Evolutionary conservation across 2,329 filamentous ascomycete genomes (phyloP), one percentile per base, ranked within the genome.

Genomic region (Karstenula rhodostoma): DNA sequence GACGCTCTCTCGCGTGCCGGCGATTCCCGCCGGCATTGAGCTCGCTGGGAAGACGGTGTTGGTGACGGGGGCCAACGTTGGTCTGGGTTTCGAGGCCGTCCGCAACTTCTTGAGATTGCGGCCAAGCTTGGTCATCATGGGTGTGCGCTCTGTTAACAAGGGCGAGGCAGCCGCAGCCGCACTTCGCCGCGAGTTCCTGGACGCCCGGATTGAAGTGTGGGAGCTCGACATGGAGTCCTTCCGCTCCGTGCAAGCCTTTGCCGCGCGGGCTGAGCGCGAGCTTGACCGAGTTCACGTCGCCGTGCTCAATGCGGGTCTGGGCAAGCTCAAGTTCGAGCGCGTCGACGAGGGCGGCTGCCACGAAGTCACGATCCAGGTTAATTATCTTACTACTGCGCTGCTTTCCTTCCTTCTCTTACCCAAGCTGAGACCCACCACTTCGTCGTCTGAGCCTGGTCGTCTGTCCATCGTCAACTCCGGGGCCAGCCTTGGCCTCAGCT

Each of bases 371-470:
- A 63, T 88, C 15, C 85, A 88, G 68, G 82, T 87, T 57, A 87
- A 88, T 67, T 78, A 82, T 3, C 73, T 88, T 7, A 84, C 84
- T 1, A 88, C 85, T 0, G 77, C 80, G 6, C 74, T 87, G 3
- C 72, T 89, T 8, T 81, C 79, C 0, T 56, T 87, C 4, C 71
- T 86, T 2, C 73, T 89, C 23, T 73, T 78, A 2, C 77, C 77
- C 5, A 64, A 64, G 7, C 62, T 77, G 22, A n/a, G n/a, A n/a
- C 65, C 66, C 29, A 27, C 60, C 6, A 68, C 59, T n/a, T 13
- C 29, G 6, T 53, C 55, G 0, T 19, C 58, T 5, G 25, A 46
- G 8, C 66, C 68, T 3, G 64, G 53, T 0, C 58, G 58, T 4
- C 37, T 71, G 4, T 65, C 63, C 5, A 56, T 71, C 15, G 56